These are phyloP conservation scores for Pichia sp. DNA, from an alignment of 1,139 yeast genomes.

Conservation along the genomic window DNA sequence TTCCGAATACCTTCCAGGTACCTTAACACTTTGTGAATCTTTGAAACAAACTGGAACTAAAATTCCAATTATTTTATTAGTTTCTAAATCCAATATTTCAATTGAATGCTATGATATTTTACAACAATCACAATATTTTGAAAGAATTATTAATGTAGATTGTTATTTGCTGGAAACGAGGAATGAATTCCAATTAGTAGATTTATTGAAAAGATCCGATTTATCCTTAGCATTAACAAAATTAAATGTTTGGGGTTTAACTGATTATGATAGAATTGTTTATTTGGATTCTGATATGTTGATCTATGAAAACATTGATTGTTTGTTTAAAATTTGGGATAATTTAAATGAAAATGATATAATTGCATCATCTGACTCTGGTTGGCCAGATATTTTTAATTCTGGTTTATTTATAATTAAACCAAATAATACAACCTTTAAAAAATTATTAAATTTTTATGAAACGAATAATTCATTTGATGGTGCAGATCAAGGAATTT, in stretches of 20 bases:
- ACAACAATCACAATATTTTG: slow-evolving; percentile 21
- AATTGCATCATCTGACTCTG: slow-evolving; percentile 83
- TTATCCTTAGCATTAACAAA: slow-evolving; percentile 67
- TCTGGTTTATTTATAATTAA: slow-evolving; percentile 72
- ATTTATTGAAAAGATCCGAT: slow-evolving; percentile 63
- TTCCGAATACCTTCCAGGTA: slow-evolving; percentile 69
- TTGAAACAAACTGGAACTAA: slow-evolving; percentile 20
- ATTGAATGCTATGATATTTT: slow-evolving; percentile 29
- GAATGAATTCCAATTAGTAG: slow-evolving; percentile 17
- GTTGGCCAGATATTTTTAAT: slow-evolving; percentile 95
- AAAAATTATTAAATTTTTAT: slow-evolving; percentile 38
- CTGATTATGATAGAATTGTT: slow-evolving; percentile 53
- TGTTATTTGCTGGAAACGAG: slow-evolving; percentile 18
- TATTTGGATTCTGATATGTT: slow-evolving; percentile 82
- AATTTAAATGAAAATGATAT: slow-evolving; percentile 31
- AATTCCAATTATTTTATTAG: slow-evolving; percentile 21
- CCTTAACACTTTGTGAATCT: slow-evolving; percentile 52
- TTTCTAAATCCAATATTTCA: slow-evolving; percentile 29
- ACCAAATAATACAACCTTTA: slow-evolving; percentile 47
- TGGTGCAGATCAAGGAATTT: slow-evolving; percentile 93
- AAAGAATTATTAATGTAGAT: slow-evolving; percentile 32
- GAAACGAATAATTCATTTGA: slow-evolving; percentile 48
- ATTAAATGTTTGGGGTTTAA: slow-evolving; percentile 57
- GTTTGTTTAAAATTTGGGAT: slow-evolving; percentile 31
- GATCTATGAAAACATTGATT: slow-evolving; percentile 44